These are phyloP conservation scores for Monascus purpureus DNA, from an alignment of 495 filamentous ascomycete genomes.

Conservation along the genomic window DNA sequence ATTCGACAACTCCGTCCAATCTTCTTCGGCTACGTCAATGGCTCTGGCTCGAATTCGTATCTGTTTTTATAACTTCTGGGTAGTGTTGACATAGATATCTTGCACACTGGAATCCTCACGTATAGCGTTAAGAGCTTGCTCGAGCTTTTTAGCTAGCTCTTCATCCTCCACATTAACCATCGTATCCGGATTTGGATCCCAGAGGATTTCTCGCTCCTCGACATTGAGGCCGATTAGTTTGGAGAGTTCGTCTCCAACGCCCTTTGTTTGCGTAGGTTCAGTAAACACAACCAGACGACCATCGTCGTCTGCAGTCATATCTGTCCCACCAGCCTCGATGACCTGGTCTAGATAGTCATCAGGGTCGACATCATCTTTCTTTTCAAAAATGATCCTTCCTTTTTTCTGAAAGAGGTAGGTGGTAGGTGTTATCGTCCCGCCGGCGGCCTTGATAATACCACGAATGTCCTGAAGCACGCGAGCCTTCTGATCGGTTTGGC, in stretches of 20 bases:
- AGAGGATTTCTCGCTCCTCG: conserved; percentile 63
- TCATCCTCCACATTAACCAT: conserved; percentile 42
- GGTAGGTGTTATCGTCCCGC: conserved; percentile 56
- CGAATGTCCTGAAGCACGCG: conserved; percentile 60
- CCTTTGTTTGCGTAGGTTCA: conserved; percentile 52
- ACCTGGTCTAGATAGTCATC: conserved; percentile 72
- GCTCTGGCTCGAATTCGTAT: too few species aligned
- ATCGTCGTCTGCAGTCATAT: conserved; percentile 58
- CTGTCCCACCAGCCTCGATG: conserved; percentile 73
- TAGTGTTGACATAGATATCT: conserved; percentile 51
- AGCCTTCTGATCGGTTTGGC: conserved; percentile 67
- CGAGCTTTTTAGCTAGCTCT: conserved; percentile 36
- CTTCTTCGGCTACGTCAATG: too few species aligned
- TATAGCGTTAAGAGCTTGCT: conserved; percentile 26
- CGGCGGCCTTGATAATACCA: conserved; percentile 47
- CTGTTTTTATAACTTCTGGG: conserved; percentile 13
- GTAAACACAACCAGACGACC: conserved; percentile 62
- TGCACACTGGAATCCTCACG: conserved; percentile 50
- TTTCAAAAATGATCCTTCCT: conserved; percentile 56
- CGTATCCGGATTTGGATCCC: conserved; percentile 71
- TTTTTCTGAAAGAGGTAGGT: conserved; percentile 74
- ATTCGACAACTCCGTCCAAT: too few species aligned
- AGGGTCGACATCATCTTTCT: conserved; percentile 41
- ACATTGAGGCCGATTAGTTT: conserved; percentile 47
- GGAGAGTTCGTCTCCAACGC: conserved; percentile 47